A percentile compares a stretch with the other conserved stretches of the same genome.
Evolutionary conservation across 257 asterid genomes (phyloP).

Genomic region (Osmanthus fragrans): DNA sequence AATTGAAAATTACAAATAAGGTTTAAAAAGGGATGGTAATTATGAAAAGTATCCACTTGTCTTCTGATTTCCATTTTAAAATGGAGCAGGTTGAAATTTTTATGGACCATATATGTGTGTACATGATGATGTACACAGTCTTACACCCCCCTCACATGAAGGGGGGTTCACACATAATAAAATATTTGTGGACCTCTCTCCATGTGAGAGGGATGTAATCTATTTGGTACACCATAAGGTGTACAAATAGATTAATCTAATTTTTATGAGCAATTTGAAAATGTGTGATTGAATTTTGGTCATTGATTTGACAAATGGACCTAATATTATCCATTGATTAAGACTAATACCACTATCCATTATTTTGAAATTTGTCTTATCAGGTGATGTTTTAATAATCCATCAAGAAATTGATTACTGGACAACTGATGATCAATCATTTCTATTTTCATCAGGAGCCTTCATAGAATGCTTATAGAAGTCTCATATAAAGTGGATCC

Average conservation of each 20-base stretch:
- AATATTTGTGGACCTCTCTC: no score
- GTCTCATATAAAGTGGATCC: no score
- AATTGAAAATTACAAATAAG: not conserved
- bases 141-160: no score
- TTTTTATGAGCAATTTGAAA: not conserved
- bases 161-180: no score
- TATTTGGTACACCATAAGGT: no score
- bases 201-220: no score
- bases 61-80: conserved; percentile 19
- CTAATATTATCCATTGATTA: conserved; percentile 19
- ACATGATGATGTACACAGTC: no score
- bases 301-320: not conserved
- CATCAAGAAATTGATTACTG: not conserved
- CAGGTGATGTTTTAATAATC: not conserved
- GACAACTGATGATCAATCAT: not conserved
- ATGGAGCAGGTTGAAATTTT: conserved; percentile 29
- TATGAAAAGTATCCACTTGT: not conserved
- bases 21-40: conserved; percentile 15
- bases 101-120: no score
- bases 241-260: no score
- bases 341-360: conserved; percentile 18
- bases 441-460: no score
- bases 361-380: conserved; percentile 12
- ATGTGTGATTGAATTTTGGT: not conserved
- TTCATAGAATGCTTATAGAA: no score